Base-by-base conservation (phyloP, 495 filamentous ascomycete species). In the Aspergillus ostianus region DNA sequence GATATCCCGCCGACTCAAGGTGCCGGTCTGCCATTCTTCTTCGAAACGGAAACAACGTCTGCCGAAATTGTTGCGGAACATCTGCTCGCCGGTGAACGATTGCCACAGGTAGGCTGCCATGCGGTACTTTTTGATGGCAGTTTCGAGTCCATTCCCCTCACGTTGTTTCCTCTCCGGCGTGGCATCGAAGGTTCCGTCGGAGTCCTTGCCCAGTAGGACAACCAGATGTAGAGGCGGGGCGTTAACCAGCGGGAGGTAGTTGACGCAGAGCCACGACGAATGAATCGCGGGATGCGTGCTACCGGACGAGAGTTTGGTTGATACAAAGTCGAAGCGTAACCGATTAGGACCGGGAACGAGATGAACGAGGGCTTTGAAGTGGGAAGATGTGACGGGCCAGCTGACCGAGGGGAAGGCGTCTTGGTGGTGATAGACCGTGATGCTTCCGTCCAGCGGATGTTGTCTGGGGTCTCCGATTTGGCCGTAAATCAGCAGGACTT, bases 31-130 rank as follows among this genome's bases (percentile, higher is more conserved):
- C 93, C 93, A 97, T 64, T 93, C 90, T 70, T 97, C 93, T 56
- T 97, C 93, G 62, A 93, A 90, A 47, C 92, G 81, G 68, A 96
- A 96, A 49, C 85, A 89, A 21, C 93, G 84, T 26, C 93, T 83
- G 3, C 91, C 91, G 55, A 97, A 82, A 49, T 85, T 87, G 71
- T 93, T 88, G 58, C 91, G 89, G 71, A 84, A 88, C 92, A 97
- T 97, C 69, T 97, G 92, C 68, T 96, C 92, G 13, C 89, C 90
- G 0, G 93, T 97, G 67, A 94, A 97, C 8, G 92, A 91, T 70
- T 97, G 93, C 93, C 93, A 97, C 3, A 97, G 80, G 69, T 97
- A 95, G 18, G 91, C 92, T 21, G 91, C 87, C 86, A 92, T 95
- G 55, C 91, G 84, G 66, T 90, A 96, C 71, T 97, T 97, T 57